These are phyloP conservation scores for Iberis amara DNA, from an alignment of 441 rosid genomes.

Conservation along the genomic window DNA sequence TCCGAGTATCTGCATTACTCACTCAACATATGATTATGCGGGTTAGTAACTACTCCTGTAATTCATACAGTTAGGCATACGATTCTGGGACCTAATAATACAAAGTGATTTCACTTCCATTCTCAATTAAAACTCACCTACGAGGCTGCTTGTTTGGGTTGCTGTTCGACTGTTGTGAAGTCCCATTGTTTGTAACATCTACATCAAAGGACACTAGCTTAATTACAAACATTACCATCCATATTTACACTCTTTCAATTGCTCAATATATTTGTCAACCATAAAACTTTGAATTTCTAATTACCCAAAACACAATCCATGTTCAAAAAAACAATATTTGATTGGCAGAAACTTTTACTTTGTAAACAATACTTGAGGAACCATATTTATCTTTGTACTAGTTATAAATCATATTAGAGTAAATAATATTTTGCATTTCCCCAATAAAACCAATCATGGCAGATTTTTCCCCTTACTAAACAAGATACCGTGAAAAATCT, in stretches of 20 bases:
- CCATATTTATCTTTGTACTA: neutral
- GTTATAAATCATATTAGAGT: slow-evolving; percentile 2
- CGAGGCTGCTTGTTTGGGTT: slow-evolving; percentile 33
- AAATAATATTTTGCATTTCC: slow-evolving; percentile 4
- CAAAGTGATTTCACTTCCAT: too few species aligned
- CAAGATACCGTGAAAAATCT: neutral
- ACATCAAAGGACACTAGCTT: neutral
- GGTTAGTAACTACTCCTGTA: too few species aligned
- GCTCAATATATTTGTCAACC: too few species aligned
- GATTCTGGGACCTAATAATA: too few species aligned
- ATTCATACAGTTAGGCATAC: too few species aligned
- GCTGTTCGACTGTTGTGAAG: slow-evolving; percentile 5
- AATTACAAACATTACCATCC: neutral
- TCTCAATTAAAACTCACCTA: slow-evolving; percentile 22
- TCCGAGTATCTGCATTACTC: slow-evolving; percentile 23
- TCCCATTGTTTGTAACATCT: slow-evolving; percentile 24
- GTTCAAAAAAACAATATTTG: neutral
- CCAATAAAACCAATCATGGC: neutral
- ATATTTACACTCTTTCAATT: too few species aligned
- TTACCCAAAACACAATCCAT: slow-evolving; percentile 2
- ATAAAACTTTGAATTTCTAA: too few species aligned
- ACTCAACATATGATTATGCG: too few species aligned
- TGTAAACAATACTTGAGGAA: slow-evolving; percentile 4
- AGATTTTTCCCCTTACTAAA: neutral
- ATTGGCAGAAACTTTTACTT: slow-evolving; percentile 3